Conservation (phyloP, 2,329 filamentous ascomycete species). For the Curvularia eragrostidis region DNA sequence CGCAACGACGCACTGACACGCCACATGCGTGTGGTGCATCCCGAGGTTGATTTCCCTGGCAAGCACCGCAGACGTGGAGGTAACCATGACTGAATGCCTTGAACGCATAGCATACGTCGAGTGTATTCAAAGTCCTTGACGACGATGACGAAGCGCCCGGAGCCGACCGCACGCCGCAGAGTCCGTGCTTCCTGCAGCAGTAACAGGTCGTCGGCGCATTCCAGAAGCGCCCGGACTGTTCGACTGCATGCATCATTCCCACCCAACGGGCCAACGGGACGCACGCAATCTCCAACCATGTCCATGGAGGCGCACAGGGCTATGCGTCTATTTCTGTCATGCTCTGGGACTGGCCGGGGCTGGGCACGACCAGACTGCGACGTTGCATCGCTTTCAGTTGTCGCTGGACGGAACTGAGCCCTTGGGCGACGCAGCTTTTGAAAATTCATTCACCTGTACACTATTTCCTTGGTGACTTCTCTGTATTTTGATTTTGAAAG, state of each 20-base stretch:
- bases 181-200: slow-evolving; percentile 9
- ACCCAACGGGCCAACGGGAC: slow-evolving; percentile 12
- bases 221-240: slow-evolving; percentile 33
- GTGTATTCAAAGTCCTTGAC: slow-evolving; percentile 1
- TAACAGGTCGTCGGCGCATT: slow-evolving; percentile 20
- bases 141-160: slow-evolving; percentile 10
- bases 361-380: neutral
- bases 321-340: slow-evolving; percentile 7
- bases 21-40: slow-evolving; percentile 93
- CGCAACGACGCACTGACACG: slow-evolving; percentile 92
- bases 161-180: slow-evolving; percentile 26
- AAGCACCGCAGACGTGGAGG: slow-evolving; percentile 59
- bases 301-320: neutral
- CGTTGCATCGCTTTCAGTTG: slow-evolving; percentile 17
- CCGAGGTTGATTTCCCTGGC: slow-evolving; percentile 82
- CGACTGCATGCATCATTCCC: slow-evolving; percentile 18
- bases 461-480: slow-evolving; percentile 6
- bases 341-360: neutral
- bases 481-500: neutral
- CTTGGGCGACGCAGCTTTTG: slow-evolving; percentile 1
- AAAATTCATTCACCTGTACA: slow-evolving; percentile 16
- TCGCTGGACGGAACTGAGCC: slow-evolving; percentile 22
- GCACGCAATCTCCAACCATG: slow-evolving; percentile 9
- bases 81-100: slow-evolving; percentile 41
- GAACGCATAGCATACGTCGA: neutral